Evolutionary conservation across 768 basidiomycete genomes (phyloP).

Genomic region (Chalciporus sphaerocephalus): DNA sequence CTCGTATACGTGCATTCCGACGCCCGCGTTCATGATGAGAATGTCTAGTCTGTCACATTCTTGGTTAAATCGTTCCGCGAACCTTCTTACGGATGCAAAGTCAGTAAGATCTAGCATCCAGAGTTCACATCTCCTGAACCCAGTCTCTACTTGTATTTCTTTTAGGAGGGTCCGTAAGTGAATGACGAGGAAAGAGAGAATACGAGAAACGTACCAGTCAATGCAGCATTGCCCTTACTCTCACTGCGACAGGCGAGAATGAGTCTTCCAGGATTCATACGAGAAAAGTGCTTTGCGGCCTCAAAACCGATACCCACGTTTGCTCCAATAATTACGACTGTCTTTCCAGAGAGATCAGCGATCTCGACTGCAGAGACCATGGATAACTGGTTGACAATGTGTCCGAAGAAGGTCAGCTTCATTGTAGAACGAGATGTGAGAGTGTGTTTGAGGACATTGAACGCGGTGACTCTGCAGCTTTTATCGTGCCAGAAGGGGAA

Average conservation of each 20-base stretch:
- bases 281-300: conserved; percentile 27
- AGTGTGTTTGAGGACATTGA: no score
- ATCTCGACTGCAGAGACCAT: conserved; percentile 11
- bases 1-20: neutral
- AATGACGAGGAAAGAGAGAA: neutral
- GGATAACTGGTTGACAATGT: conserved; percentile 14
- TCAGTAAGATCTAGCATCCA: conserved; percentile 13
- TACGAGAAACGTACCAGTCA: conserved; percentile 14
- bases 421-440: no score
- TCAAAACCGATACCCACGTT: conserved; percentile 34
- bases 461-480: no score
- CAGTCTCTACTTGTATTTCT: conserved; percentile 26
- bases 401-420: conserved; percentile 7
- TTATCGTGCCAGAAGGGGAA: no score
- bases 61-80: conserved; percentile 5
- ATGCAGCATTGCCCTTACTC: conserved; percentile 19
- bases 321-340: conserved; percentile 30
- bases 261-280: conserved; percentile 28
- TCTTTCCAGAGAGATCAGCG: conserved; percentile 27
- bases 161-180: neutral
- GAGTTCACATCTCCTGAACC: conserved; percentile 30
- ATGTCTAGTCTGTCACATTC: conserved; percentile 14
- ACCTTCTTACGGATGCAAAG: conserved; percentile 13
- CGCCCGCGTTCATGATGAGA: neutral
- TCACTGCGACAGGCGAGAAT: conserved; percentile 28